These are phyloP conservation scores for Wickerhamiella azymoides DNA, from an alignment of 805 yeast species.

Conservation along the genomic window DNA sequence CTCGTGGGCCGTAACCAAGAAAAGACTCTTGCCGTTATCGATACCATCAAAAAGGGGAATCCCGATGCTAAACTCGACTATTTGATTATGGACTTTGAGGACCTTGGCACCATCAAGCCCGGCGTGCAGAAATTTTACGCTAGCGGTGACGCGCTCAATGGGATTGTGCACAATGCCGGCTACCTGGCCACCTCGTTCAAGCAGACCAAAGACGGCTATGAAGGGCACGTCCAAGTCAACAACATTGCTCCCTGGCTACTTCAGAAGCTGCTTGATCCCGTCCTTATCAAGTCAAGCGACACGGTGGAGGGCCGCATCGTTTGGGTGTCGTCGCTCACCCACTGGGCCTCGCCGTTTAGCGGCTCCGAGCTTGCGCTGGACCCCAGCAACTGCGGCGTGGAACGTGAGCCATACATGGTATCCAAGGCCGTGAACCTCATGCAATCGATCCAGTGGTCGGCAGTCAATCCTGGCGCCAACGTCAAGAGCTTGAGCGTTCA, in stretches of 20 bases:
- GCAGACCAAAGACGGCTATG: slow-evolving; percentile 32
- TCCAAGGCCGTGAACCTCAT: slow-evolving; percentile 32
- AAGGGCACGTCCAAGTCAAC: slow-evolving; percentile 35
- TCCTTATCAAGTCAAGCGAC: slow-evolving; percentile 21
- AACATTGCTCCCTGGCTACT: slow-evolving; percentile 34
- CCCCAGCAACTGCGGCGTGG: slow-evolving; percentile 17
- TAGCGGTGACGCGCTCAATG: slow-evolving; percentile 24
- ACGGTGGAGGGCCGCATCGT: slow-evolving; percentile 31
- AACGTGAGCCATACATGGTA: slow-evolving; percentile 27
- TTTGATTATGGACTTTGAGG: slow-evolving; percentile 20
- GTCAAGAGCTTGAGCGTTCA: slow-evolving; percentile 28
- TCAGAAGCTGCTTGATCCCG: slow-evolving; percentile 26
- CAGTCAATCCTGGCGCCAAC: slow-evolving; percentile 23
- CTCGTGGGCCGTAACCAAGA: slow-evolving; percentile 27
- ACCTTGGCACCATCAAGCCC: slow-evolving; percentile 30
- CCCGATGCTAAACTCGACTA: slow-evolving; percentile 17
- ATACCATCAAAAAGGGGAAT: slow-evolving; percentile 19
- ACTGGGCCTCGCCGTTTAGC: slow-evolving; percentile 20
- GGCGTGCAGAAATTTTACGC: slow-evolving; percentile 25
- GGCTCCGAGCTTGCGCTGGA: slow-evolving; percentile 28
- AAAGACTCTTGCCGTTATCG: slow-evolving; percentile 25
- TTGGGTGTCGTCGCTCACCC: slow-evolving; percentile 34
- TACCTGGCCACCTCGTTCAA: slow-evolving; percentile 23
- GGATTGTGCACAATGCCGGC: slow-evolving; percentile 34
- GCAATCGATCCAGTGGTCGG: slow-evolving; percentile 28